Conservation (phyloP, 768 basidiomycete genomes). For the Boletus rubescentipes region DNA sequence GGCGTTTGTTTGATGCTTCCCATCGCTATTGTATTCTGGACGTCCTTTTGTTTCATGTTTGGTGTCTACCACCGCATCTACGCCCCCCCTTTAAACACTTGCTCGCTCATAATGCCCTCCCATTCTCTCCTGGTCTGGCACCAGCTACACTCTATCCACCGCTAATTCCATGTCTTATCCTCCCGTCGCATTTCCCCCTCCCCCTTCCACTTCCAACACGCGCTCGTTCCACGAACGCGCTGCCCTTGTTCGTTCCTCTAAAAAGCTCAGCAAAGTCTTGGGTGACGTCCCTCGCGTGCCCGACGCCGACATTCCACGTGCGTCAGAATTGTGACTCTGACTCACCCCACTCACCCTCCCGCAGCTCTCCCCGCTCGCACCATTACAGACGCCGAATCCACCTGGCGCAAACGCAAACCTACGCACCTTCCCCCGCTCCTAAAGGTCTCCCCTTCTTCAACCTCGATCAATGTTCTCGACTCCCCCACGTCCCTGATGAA, state of each 20-base stretch:
- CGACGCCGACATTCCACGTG: constrained; percentile 30
- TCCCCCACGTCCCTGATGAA: neutral
- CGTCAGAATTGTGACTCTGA: neutral
- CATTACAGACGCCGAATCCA: constrained; percentile 9
- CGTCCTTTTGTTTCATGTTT: constrained; percentile 23
- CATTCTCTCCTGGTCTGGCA: constrained; percentile 25
- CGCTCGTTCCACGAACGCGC: constrained; percentile 51
- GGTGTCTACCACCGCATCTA: constrained; percentile 10
- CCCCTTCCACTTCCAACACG: constrained; percentile 60
- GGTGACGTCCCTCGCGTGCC: constrained; percentile 59
- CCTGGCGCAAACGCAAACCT: constrained; percentile 29
- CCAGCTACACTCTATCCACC: constrained; percentile 16
- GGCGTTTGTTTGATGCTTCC: neutral
- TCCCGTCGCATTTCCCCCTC: constrained; percentile 19
- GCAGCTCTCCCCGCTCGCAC: constrained; percentile 1
- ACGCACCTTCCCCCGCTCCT: constrained; percentile 29
- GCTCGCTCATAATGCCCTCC: no score
- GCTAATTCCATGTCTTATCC: constrained; percentile 1
- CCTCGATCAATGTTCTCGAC: neutral
- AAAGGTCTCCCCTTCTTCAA: constrained; percentile 8
- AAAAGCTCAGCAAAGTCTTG: constrained; percentile 58
- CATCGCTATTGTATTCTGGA: constrained; percentile 12
- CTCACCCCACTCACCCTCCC: neutral
- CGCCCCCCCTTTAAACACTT: constrained; percentile 13
- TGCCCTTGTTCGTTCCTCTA: constrained; percentile 55